These are phyloP conservation scores for Coix lacrymajobi DNA, from an alignment of 176 grass and related monocot species.

Conservation along the genomic window DNA sequence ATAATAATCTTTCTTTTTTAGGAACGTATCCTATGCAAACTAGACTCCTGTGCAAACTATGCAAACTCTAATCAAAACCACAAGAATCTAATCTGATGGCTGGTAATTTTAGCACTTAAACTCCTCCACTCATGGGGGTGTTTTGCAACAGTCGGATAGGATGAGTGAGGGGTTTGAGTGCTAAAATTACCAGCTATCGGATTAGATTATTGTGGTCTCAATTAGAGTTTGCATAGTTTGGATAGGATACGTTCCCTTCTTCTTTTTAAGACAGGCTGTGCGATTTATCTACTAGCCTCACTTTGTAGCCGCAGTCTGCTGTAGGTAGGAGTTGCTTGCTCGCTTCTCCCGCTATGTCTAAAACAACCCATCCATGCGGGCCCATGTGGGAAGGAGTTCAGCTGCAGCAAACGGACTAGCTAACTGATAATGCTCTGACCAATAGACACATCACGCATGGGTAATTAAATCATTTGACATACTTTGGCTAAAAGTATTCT, in stretches of 20 bases:
- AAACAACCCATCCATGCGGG: neutral
- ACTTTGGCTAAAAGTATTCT: neutral
- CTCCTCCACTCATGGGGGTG: too few species aligned
- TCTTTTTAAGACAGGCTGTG: neutral
- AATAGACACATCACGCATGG: neutral
- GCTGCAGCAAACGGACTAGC: neutral
- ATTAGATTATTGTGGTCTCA: too few species aligned
- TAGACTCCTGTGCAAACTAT: too few species aligned
- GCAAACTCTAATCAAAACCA: too few species aligned
- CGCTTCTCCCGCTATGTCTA: neutral
- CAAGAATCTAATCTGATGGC: too few species aligned
- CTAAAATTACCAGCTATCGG: too few species aligned
- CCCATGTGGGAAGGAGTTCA: neutral
- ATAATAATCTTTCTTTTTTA: neutral
- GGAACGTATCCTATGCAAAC: too few species aligned
- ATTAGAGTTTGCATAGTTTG: too few species aligned
- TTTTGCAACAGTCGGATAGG: too few species aligned
- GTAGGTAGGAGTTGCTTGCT: neutral
- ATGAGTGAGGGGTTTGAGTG: too few species aligned
- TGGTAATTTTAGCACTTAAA: too few species aligned
- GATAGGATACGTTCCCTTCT: too few species aligned
- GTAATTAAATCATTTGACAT: neutral
- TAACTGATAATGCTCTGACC: neutral
- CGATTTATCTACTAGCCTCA: neutral
- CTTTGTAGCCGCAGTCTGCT: neutral